Evolutionary conservation across 176 grass and related monocot genomes (phyloP).

Genomic region (Saccharum officinarum): DNA sequence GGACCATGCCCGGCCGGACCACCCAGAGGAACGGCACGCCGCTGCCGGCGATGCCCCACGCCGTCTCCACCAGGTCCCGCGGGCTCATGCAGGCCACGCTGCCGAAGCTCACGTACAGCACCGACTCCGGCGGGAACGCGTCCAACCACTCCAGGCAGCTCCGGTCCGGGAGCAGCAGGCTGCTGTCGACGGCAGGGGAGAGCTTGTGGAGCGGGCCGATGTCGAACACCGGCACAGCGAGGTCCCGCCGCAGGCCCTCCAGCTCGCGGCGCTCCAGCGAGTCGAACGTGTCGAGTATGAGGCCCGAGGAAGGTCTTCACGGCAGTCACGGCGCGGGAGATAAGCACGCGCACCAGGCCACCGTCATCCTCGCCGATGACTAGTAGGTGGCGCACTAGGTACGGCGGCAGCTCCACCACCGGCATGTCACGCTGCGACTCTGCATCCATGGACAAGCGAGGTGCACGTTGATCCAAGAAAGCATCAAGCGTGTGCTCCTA

Average conservation of each 20-base stretch:
- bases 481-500: background rate
- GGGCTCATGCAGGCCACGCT: constrained; percentile 41
- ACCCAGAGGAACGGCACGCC: constrained; percentile 57
- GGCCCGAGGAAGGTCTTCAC: constrained; percentile 25
- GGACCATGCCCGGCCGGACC: constrained; percentile 30
- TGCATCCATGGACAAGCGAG: background rate
- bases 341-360: background rate
- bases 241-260: constrained; percentile 6
- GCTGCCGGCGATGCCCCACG: constrained; percentile 46
- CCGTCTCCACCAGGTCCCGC: constrained; percentile 32
- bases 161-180: constrained; percentile 42
- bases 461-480: background rate
- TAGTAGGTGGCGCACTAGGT: constrained; percentile 45
- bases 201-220: constrained; percentile 48
- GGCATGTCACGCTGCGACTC: constrained; percentile 38
- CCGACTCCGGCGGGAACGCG: background rate
- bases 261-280: background rate
- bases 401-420: constrained; percentile 44
- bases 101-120: constrained; percentile 67
- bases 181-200: constrained; percentile 22
- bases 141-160: constrained; percentile 54
- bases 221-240: constrained; percentile 29
- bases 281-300: constrained; percentile 40
- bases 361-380: background rate
- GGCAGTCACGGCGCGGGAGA: background rate